Base-by-base conservation (phyloP, 2,329 filamentous ascomycete species). In the Botryosphaeria dothidea region DNA sequence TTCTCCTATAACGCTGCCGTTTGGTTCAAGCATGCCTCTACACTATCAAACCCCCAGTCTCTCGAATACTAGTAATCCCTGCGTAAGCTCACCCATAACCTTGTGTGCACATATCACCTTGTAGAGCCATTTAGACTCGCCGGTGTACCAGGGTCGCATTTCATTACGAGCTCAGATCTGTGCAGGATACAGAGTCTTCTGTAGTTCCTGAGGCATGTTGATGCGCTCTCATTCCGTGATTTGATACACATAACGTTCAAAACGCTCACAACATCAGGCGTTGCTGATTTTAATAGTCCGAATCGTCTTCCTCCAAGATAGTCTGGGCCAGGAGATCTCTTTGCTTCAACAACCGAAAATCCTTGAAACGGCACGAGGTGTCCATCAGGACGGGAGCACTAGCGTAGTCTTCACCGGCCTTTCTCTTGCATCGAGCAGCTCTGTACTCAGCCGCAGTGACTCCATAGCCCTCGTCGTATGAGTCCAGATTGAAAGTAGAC, bases 251-350 rank as follows among this genome's bases (percentile, higher is more conserved):
- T 34, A 17, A 15, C 38, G 15, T 13, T 43, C 17, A 15, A 6
- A 34, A 34, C 31, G 31, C 31, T 11, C 13, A 6, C 7, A 17
- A 27, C 7, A 15, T 21, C 78, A 31, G n/a, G n/a, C 15, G 25
- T 31, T 13, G 5, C 21, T 58, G 8, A 11, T 13, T 46, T 46
- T 69, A 82, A 60, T 77, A 80, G 51, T 82, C 81, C 0, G 80
- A 82, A 73, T 90, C 89, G 60, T 90, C 88, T 73, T 92, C 90
- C 75, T 91, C 90, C 65, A 90, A 83, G 67, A 92, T 92, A 0
- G 87, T 90, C 72, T 90, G 87, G 29, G 84, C 83, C 48, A 90
- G 77, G 19, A 92, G 73, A 1, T 84, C 84, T 58, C 80, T 78
- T 4, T 78, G 78, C 71, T 29, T 69, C 68, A 9, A 57, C 25